Evolutionary conservation across 164 flowering plant genomes (phyloP).

Genomic region (Platanus orientalis): DNA sequence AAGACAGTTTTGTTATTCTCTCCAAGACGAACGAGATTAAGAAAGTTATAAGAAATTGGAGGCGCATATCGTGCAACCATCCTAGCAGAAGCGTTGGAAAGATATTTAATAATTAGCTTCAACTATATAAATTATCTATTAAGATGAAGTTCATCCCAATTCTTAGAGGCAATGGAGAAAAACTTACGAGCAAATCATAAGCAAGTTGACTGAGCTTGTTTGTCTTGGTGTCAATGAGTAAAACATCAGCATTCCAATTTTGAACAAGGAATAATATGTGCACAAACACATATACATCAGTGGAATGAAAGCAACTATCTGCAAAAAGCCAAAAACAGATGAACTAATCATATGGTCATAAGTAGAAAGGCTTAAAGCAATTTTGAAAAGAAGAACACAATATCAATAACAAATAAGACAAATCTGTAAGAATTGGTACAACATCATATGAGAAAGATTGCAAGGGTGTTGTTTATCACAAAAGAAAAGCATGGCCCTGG

Average conservation of each 20-base stretch:
- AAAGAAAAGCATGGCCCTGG: too few species aligned
- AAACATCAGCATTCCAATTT: constrained; percentile 93
- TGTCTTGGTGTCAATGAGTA: constrained; percentile 95
- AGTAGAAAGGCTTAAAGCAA: constrained; percentile 7
- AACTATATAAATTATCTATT: neutral
- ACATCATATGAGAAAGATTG: too few species aligned
- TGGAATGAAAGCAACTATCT: constrained; percentile 87
- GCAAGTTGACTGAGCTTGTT: constrained; percentile 93
- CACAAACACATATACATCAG: constrained; percentile 97
- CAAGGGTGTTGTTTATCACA: too few species aligned
- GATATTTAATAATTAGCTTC: neutral
- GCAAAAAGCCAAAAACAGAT: constrained; percentile 14
- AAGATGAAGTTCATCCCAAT: constrained; percentile 1
- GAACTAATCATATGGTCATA: neutral
- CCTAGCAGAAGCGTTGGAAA: constrained; percentile 36
- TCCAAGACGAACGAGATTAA: constrained; percentile 74
- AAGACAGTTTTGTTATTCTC: constrained; percentile 53
- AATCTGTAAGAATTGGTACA: neutral
- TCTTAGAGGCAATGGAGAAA: constrained; percentile 4
- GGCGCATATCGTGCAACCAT: constrained; percentile 99
- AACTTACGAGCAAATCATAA: constrained; percentile 99
- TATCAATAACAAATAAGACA: neutral
- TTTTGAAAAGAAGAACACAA: neutral
- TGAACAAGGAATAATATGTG: constrained; percentile 94
- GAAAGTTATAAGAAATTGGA: constrained; percentile 94